A percentile compares a stretch with the other conserved stretches of the same genome.
Conservation (phyloP, 2,329 filamentous ascomycete species). For the Plenodomus tracheiphilus region DNA sequence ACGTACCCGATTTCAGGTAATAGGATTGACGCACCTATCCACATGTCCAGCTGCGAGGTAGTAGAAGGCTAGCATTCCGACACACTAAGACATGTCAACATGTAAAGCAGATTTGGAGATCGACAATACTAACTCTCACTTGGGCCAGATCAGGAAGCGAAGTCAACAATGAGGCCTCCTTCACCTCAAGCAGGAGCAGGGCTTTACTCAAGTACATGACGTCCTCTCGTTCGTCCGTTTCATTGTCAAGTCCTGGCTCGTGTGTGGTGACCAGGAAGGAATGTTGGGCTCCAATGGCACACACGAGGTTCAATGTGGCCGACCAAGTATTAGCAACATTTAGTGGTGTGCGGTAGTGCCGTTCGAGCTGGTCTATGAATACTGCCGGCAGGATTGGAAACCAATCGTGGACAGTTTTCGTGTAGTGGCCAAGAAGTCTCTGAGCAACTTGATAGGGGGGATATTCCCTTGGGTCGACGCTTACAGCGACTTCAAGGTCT, state of each 20-base stretch:
- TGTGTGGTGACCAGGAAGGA: background rate
- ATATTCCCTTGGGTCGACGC: background rate
- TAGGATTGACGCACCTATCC: background rate
- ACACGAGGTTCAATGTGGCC: conserved; percentile 5
- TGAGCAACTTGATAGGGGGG: background rate
- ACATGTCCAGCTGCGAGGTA: conserved; percentile 1
- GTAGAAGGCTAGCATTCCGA: conserved; percentile 4
- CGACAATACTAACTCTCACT: background rate
- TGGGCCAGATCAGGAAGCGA: conserved; percentile 1
- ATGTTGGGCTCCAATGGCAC: conserved; percentile 6
- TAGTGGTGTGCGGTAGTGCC: background rate
- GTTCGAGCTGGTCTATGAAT: conserved; percentile 1
- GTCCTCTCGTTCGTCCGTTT: background rate
- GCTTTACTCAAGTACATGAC: background rate
- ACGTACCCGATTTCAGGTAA: background rate
- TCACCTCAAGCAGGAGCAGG: background rate
- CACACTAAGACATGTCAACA: background rate
- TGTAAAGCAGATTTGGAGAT: no score
- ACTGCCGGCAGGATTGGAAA: conserved; percentile 1
- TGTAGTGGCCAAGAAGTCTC: background rate
- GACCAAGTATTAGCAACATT: conserved; percentile 2
- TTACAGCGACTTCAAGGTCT: background rate
- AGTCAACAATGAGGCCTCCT: background rate
- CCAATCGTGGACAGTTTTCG: conserved; percentile 1
- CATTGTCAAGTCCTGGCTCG: background rate